Base-by-base conservation (phyloP, 2,329 filamentous ascomycete species). In the Fusarium redolens region DNA sequence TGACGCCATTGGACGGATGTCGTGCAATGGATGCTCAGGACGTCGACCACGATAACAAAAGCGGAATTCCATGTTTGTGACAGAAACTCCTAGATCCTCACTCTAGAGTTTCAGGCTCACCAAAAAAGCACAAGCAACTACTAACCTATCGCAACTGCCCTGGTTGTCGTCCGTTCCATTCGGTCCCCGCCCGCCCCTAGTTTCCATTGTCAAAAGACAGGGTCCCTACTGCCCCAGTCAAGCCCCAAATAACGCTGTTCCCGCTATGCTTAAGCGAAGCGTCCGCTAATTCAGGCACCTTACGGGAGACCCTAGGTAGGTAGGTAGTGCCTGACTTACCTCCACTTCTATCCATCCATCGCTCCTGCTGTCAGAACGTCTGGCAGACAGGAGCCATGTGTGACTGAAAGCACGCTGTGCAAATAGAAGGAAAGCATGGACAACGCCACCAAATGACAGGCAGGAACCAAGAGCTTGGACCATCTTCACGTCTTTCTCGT, bases 191-290 rank as follows among this genome's bases (percentile, higher is more conserved):
- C 56, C 35, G 30, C 43, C 44, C 50, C 50, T 38, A 52, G 45
- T 28, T 41, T 30, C 15, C 33, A 38, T n/a, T 47, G 60, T 59
- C 60, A 28, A 28, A 62, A 31, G 41, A 40, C 35, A 31, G 55
- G 40, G 62, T 30, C 30, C 38, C 18, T 25, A 25, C 33, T 33
- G 52, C 59, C 71, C 71, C 63, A 71, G 52, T 65, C 58, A 61
- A 71, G 74, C 68, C 74, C 73, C 74, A 76, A 77, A 77, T 68
- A 69, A 65, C 65, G 47, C 72, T 48, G 63, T 74, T 68, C 72
- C 75, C 72, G 74, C 74, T 72, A 69, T 71, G 71, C 71, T 74
- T 77, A 77, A 77, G 75, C 75, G 75, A 77, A 71, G 75, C 65
- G 60, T 50, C 72, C 68, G 65, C 70, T 68, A 71, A 64, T 61